Evolutionary conservation across 305 asterid genomes (phyloP).

Genomic region (Ilex paraguariensis): DNA sequence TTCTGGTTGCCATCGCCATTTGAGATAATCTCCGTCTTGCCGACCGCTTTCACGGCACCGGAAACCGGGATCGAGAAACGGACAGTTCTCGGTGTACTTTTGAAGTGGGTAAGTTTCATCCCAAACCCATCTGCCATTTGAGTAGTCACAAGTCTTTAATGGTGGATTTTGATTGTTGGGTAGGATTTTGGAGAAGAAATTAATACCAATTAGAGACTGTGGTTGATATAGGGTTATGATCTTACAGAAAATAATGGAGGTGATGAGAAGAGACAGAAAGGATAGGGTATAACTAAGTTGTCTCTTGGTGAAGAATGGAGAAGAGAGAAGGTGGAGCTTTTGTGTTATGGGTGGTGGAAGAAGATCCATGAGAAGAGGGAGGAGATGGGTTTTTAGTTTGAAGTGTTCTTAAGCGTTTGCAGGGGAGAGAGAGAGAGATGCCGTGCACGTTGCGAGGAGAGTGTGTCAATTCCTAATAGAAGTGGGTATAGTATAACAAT

Average conservation of each 20-base stretch:
- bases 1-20: constrained; percentile 87
- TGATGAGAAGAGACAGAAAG: constrained; percentile 30
- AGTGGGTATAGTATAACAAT: no score
- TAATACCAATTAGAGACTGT: constrained; percentile 22
- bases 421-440: constrained; percentile 17
- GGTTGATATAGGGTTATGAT: constrained; percentile 26
- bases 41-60: constrained; percentile 67
- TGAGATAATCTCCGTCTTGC: constrained; percentile 42
- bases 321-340: constrained; percentile 23
- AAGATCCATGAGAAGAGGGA: constrained; percentile 5
- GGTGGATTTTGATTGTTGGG: constrained; percentile 6
- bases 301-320: constrained; percentile 16
- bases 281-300: constrained; percentile 15
- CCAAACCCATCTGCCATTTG: constrained; percentile 67
- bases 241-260: constrained; percentile 22
- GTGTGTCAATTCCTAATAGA: no score
- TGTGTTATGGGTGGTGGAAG: constrained; percentile 31
- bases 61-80: constrained; percentile 82
- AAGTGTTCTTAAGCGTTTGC: constrained; percentile 4
- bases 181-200: constrained; percentile 28
- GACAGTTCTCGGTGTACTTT: constrained; percentile 63
- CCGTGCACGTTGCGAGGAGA: no score
- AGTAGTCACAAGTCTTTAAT: constrained; percentile 40
- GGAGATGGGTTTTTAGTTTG: constrained; percentile 1
- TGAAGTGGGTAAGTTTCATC: constrained; percentile 38